Evolutionary conservation across 768 basidiomycete genomes (phyloP).

Genomic region (Boletellus ananiceps): DNA sequence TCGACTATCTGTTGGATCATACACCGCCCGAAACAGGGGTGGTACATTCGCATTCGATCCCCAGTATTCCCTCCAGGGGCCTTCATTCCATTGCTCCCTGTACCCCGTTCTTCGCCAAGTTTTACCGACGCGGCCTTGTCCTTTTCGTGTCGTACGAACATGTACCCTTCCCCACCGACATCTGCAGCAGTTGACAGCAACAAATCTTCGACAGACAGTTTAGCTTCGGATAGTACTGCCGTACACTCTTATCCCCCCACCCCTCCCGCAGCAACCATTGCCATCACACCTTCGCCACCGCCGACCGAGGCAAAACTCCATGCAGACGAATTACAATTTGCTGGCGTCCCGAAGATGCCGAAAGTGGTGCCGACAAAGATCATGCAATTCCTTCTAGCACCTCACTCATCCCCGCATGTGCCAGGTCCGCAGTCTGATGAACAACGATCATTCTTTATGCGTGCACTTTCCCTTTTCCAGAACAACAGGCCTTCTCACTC

Average conservation of each 20-base stretch:
- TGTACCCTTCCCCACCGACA: conserved; percentile 22
- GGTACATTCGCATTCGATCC: conserved; percentile 77
- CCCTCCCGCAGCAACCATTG: conserved; percentile 35
- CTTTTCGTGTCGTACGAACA: conserved; percentile 50
- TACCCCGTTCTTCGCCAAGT: conserved; percentile 42
- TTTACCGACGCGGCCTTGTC: conserved; percentile 49
- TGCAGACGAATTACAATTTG: conserved; percentile 7
- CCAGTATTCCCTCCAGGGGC: conserved; percentile 63
- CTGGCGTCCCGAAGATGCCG: background rate
- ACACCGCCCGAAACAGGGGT: conserved; percentile 75
- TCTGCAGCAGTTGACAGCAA: background rate
- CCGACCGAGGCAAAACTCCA: conserved; percentile 29
- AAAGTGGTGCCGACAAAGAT: conserved; percentile 24
- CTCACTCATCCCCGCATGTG: conserved; percentile 38
- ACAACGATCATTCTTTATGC: conserved; percentile 43
- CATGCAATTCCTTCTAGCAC: conserved; percentile 50
- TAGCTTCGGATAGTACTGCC: conserved; percentile 28
- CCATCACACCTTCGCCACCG: conserved; percentile 32
- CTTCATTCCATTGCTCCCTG: conserved; percentile 52
- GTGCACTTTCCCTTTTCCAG: conserved; percentile 46
- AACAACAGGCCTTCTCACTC: conserved; percentile 52
- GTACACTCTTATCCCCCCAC: conserved; percentile 60
- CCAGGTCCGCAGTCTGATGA: conserved; percentile 27
- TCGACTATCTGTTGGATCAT: conserved; percentile 68
- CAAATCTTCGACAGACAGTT: conserved; percentile 27